Evolutionary conservation across 2,329 filamentous ascomycete genomes (phyloP).

Genomic region (Rhexocercosporidium sp.): DNA sequence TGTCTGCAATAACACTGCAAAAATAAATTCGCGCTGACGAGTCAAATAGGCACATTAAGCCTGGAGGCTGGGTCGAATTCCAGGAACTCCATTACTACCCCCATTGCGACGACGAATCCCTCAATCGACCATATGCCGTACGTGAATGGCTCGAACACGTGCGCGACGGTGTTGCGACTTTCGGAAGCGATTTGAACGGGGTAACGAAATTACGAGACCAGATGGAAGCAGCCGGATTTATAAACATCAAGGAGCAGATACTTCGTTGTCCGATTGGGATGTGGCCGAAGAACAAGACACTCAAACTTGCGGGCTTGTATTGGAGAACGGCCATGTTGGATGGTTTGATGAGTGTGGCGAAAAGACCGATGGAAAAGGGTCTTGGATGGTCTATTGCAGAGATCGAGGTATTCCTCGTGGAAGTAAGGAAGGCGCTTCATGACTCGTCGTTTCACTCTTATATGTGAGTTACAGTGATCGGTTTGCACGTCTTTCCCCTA

Average conservation of each 20-base stretch:
- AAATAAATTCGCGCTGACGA: slow-evolving; percentile 9
- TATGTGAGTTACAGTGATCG: neutral
- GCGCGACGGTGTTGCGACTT: slow-evolving; percentile 16
- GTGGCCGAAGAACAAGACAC: slow-evolving; percentile 50
- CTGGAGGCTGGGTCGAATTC: slow-evolving; percentile 52
- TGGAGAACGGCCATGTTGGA: slow-evolving; percentile 21
- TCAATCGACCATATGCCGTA: slow-evolving; percentile 19
- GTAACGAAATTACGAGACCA: slow-evolving; percentile 12
- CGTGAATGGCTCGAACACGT: slow-evolving; percentile 13
- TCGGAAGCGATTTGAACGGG: slow-evolving; percentile 16
- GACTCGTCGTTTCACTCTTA: slow-evolving; percentile 1
- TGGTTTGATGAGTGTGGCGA: slow-evolving; percentile 15
- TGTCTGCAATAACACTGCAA: slow-evolving; percentile 29
- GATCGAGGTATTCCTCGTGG: slow-evolving; percentile 23
- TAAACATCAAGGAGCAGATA: slow-evolving; percentile 54
- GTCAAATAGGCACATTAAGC: slow-evolving; percentile 37
- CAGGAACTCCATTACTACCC: slow-evolving; percentile 48
- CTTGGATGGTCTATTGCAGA: slow-evolving; percentile 26
- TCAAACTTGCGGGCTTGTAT: slow-evolving; percentile 23
- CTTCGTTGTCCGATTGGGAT: slow-evolving; percentile 58
- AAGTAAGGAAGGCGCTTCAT: neutral
- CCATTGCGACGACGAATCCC: slow-evolving; percentile 47
- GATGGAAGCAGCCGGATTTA: slow-evolving; percentile 52
- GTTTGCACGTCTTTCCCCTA: neutral
- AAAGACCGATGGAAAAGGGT: slow-evolving; percentile 21